A percentile compares a stretch with the other conserved stretches of the same genome.
These are phyloP conservation scores for Ocimum tenuiflorum DNA, from an alignment of 257 asterid genomes.

Conservation along the genomic window DNA sequence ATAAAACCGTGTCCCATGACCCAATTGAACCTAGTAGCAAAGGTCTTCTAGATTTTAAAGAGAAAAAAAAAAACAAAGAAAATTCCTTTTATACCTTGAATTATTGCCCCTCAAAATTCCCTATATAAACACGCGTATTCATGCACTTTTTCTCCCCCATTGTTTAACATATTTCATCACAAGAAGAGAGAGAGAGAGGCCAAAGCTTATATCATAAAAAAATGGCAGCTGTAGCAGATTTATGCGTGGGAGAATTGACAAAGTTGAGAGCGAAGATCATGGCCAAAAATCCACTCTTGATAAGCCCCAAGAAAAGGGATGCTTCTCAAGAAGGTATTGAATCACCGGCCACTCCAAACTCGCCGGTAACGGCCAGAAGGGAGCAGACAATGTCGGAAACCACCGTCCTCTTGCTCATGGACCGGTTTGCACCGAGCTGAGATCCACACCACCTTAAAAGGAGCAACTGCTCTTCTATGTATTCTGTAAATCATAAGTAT, in stretches of 20 bases:
- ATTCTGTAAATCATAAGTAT: not conserved
- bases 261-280: slow-evolving; percentile 47
- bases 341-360: slow-evolving; percentile 12
- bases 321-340: slow-evolving; percentile 17
- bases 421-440: slow-evolving; percentile 71
- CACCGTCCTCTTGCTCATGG: slow-evolving; percentile 62
- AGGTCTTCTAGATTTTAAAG: slow-evolving; percentile 25
- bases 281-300: slow-evolving; percentile 31
- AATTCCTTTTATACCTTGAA: no score
- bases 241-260: slow-evolving; percentile 41
- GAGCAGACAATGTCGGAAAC: slow-evolving; percentile 51
- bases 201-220: not conserved
- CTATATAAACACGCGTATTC: slow-evolving; percentile 12
- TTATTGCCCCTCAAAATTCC: not conserved
- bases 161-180: not conserved
- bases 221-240: slow-evolving; percentile 51
- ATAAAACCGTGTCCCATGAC: slow-evolving; percentile 21
- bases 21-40: slow-evolving; percentile 14
- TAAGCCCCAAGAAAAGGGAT: slow-evolving; percentile 22
- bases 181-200: not conserved
- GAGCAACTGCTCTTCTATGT: not conserved
- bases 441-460: not conserved
- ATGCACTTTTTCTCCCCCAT: not conserved
- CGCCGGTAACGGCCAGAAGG: slow-evolving; percentile 14
- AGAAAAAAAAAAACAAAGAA: no score